phyloP scores from a whole-genome alignment of 768 basidiomycete species.

The Clavulina sp. region DNA sequence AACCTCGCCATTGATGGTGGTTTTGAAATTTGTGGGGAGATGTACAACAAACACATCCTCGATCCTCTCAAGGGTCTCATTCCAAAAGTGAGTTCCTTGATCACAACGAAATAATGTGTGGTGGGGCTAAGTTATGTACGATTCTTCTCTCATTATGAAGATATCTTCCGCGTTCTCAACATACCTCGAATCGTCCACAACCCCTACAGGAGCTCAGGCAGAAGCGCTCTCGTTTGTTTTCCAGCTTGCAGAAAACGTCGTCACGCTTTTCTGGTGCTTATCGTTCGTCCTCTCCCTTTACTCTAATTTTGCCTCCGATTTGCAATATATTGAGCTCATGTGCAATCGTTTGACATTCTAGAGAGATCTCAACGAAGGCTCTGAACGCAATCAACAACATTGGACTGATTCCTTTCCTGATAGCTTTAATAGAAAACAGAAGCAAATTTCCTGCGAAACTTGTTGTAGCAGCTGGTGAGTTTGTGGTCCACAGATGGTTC shows the following conservation, averaged over 20 bases:
- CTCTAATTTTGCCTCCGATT: background rate
- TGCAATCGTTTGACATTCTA: conserved; percentile 19
- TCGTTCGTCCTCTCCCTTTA: conserved; percentile 45
- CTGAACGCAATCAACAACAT: conserved; percentile 72
- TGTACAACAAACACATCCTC: conserved; percentile 91
- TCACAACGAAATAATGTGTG: too few species aligned
- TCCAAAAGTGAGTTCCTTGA: conserved; percentile 38
- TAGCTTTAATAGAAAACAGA: conserved; percentile 70
- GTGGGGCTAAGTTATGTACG: background rate
- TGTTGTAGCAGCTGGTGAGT: conserved; percentile 63
- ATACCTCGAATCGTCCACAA: conserved; percentile 31
- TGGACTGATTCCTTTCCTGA: conserved; percentile 61
- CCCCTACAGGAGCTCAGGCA: conserved; percentile 35
- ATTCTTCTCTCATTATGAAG: background rate
- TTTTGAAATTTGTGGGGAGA: conserved; percentile 87
- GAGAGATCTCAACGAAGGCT: conserved; percentile 89
- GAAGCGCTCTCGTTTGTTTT: conserved; percentile 56
- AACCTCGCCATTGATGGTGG: conserved; percentile 93
- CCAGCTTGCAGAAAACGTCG: conserved; percentile 80
- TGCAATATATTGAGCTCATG: too few species aligned
- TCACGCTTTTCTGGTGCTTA: conserved; percentile 86
- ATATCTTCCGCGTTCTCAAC: conserved; percentile 62
- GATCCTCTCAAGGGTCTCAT: conserved; percentile 57
- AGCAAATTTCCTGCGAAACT: conserved; percentile 51
- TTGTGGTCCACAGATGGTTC: background rate